Evolutionary conservation across 2,329 filamentous ascomycete genomes (phyloP).

Genomic region (Celoporthe dispersa): DNA sequence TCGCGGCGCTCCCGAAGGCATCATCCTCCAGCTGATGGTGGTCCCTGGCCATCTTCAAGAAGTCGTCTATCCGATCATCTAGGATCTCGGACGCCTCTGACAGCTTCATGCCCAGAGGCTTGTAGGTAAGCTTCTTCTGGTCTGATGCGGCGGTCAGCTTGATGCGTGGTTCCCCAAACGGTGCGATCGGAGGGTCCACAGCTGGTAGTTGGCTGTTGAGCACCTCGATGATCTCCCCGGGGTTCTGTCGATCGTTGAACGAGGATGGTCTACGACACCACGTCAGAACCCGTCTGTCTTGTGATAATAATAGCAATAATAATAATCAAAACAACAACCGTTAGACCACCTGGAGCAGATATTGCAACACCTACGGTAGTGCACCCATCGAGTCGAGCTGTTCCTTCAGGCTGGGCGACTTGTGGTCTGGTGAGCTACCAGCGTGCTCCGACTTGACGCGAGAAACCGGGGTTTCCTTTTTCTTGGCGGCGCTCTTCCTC

Average conservation of each 20-base stretch:
- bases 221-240: slow-evolving; percentile 81
- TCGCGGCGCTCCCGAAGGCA: slow-evolving; percentile 85
- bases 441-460: slow-evolving; percentile 49
- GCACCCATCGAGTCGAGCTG: slow-evolving; percentile 45
- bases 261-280: slow-evolving; percentile 52
- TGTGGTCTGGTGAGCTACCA: slow-evolving; percentile 50
- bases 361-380: slow-evolving; percentile 41
- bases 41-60: slow-evolving; percentile 73
- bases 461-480: slow-evolving; percentile 51
- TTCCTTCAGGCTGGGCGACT: slow-evolving; percentile 47
- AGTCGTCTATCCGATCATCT: slow-evolving; percentile 94
- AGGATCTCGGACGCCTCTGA: slow-evolving; percentile 91
- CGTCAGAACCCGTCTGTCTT: not conserved
- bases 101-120: slow-evolving; percentile 91
- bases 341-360: not conserved
- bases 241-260: slow-evolving; percentile 77
- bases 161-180: slow-evolving; percentile 76
- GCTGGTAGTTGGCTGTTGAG: slow-evolving; percentile 76
- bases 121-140: slow-evolving; percentile 87
- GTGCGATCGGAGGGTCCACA: slow-evolving; percentile 71
- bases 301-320: not conserved
- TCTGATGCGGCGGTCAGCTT: slow-evolving; percentile 87
- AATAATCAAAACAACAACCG: not conserved
- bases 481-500: slow-evolving; percentile 45
- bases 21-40: slow-evolving; percentile 77